Evolutionary conservation across 2,329 filamentous ascomycete species (phyloP), one percentile per base, ranked within the genome.

Genomic region (Emergomyces pasteurianus): DNA sequence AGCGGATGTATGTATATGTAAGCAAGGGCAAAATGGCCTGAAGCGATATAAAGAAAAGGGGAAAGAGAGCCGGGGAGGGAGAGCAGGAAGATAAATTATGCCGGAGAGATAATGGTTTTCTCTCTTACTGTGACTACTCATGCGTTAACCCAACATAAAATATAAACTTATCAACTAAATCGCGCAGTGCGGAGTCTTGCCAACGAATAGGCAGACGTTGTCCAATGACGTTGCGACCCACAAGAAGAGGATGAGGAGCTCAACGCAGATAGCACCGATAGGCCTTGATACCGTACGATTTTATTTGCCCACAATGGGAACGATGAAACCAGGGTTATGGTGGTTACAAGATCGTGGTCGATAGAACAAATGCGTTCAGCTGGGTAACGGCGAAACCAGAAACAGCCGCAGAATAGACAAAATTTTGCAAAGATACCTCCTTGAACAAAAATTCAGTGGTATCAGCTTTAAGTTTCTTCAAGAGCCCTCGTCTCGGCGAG

Each of bases 151-250:
- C 70, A 66, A 83, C 75, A 68, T 83, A n/a, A n/a, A n/a, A 83
- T 60, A 82, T 80, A 64, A 83, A 73, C 72, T 82, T 82, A 60
- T 79, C 78, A 63, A 83, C 74, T 65, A 81, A 83, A 60, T 81
- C 80, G 23, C 77, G 77, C 1, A 82, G 81, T n/a, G 83, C 83
- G 1, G n/a, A n/a, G 81, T 78, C 64, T 84, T 84, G 59, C 83
- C 83, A 1, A 85, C 83, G 5, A 86, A 76, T 28, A 85, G 76
- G 76, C 81, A 83, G 16, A 86, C 81, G 63, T 86, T 82, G 64
- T 85, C 83, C 60, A 81, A 82, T 3, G 83, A 83, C 55, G 85
- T 85, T 58, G 79, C 71, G 12, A 80, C 77, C 83, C 83, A 86
- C 23, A 83, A 85, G 67, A 81, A 80, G 62, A 85, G 78, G 65